phyloP scores from a whole-genome alignment of 129 eudicot genomes.

The Daucus carota region DNA sequence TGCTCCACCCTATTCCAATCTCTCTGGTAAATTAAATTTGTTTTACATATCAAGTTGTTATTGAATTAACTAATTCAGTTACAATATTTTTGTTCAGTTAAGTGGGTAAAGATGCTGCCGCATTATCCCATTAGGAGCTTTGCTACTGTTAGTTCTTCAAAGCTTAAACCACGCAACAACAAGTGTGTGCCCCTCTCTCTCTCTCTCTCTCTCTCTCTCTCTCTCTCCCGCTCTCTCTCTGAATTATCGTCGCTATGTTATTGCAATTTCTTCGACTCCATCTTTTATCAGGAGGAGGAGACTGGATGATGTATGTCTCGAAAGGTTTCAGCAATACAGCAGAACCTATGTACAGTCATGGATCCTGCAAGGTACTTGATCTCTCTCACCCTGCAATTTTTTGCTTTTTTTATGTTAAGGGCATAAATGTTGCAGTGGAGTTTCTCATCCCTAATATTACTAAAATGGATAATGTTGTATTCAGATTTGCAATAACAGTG shows the following conservation, averaged over 20 bases:
- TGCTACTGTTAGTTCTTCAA: conserved; percentile 58
- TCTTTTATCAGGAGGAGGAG: conserved; percentile 62
- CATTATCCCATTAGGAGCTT: conserved; percentile 43
- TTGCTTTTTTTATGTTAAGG: not conserved
- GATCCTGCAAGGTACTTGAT: conserved; percentile 78
- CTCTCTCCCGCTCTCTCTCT: too few species aligned
- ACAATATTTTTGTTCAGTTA: conserved; percentile 36
- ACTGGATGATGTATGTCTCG: conserved; percentile 87
- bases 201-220: too few species aligned
- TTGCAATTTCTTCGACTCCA: not conserved
- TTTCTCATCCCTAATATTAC: not conserved
- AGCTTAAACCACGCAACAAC: conserved; percentile 44
- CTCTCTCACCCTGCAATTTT: not conserved
- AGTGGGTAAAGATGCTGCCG: conserved; percentile 22
- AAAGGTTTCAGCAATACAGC: conserved; percentile 80
- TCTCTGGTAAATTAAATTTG: conserved; percentile 33
- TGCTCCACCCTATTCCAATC: conserved; percentile 9
- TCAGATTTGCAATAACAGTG: not conserved
- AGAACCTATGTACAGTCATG: conserved; percentile 86
- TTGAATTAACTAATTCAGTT: not conserved
- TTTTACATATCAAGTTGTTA: not conserved
- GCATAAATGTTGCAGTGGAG: not conserved
- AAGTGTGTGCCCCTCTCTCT: conserved; percentile 66
- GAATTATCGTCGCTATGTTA: not conserved
- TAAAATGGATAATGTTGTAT: not conserved